Conservation (phyloP, 2,329 filamentous ascomycete genomes). For the Clonostachys rhizophaga region DNA sequence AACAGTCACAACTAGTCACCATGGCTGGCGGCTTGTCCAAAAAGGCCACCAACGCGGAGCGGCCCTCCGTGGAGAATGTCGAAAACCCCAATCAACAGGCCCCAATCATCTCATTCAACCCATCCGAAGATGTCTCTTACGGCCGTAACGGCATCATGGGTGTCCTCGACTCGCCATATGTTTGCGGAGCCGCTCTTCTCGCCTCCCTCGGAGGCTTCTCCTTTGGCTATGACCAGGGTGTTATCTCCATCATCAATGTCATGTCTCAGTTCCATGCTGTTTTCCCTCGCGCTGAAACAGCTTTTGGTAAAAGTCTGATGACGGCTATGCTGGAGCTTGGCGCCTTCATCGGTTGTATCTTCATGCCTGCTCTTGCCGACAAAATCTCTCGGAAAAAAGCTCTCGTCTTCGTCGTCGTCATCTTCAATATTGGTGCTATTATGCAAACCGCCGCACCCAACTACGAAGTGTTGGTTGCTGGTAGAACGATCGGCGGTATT, state of each 20-base stretch:
- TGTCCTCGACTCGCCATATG: constrained; percentile 5
- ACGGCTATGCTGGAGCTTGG: constrained; percentile 36
- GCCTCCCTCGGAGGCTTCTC: constrained; percentile 31
- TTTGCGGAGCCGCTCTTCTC: constrained; percentile 7
- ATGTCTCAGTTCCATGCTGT: constrained; percentile 13
- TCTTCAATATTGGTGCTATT: constrained; percentile 36
- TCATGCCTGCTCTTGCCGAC: constrained; percentile 29
- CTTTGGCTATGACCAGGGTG: constrained; percentile 31
- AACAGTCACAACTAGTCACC: no score
- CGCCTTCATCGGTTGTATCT: constrained; percentile 26
- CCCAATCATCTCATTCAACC: not conserved
- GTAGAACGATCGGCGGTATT: constrained; percentile 18
- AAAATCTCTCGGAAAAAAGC: constrained; percentile 35
- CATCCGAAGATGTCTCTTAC: constrained; percentile 3
- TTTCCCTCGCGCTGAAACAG: constrained; percentile 22
- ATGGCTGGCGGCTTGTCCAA: no score
- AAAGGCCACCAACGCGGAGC: no score
- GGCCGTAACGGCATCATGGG: constrained; percentile 5
- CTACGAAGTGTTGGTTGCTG: constrained; percentile 18
- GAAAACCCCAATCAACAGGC: not conserved
- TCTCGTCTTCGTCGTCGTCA: constrained; percentile 25
- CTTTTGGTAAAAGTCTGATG: constrained; percentile 22
- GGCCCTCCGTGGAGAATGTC: no score
- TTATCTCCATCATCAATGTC: constrained; percentile 29
- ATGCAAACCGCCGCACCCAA: constrained; percentile 21